Evolutionary conservation across 768 basidiomycete genomes (phyloP), one percentile per base, ranked within the genome.

Genomic region (Collybia nuda): DNA sequence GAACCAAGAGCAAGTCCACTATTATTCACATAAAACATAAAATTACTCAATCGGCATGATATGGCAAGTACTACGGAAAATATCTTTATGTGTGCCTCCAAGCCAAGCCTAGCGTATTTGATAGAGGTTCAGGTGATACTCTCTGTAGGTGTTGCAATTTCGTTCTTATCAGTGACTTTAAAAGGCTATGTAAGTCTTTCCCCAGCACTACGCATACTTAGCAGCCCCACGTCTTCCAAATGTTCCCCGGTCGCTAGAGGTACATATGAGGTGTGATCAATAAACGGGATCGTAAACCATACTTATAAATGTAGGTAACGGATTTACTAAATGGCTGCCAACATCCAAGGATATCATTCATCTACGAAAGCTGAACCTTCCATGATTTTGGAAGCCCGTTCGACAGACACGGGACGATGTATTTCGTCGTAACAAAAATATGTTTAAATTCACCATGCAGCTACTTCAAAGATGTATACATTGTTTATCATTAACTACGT

Each of bases 151-250:
- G 59, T 70, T 7, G 62, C 57, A 24, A 86, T 69, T 56, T 86
- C 84, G 3, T 71, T 62, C 18, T 74, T 23, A 14, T 78, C 69
- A 26, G 84, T 69, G 7, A 74, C 68, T 51, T 74, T 76, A 70
- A 87, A 84, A 0, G 77, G 71, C 84, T 85, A 87, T 8, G 77
- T 86, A 3, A 85, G 54, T 80, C 82, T 85, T 53, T 79, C 84
- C 14, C 85, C 82, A 2, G 85, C 82, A 28, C 79, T 82, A 5
- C 85, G 69, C 68, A 72, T 65, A 21, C 53, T 75, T 0, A 53
- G 71, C 18, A 86, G 56, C n/a, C 70, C 67, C 81, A 87, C 81
- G 52, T 86, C 85, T 3, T 78, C 79, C 41, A 86, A 62, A 3
- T 86, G 63, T 3, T 79, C 74, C 49, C 86, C 85, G 0, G 74